phyloP scores from a whole-genome alignment of 1,284 basidiomycete species.

The Kwoniella shivajii region DNA sequence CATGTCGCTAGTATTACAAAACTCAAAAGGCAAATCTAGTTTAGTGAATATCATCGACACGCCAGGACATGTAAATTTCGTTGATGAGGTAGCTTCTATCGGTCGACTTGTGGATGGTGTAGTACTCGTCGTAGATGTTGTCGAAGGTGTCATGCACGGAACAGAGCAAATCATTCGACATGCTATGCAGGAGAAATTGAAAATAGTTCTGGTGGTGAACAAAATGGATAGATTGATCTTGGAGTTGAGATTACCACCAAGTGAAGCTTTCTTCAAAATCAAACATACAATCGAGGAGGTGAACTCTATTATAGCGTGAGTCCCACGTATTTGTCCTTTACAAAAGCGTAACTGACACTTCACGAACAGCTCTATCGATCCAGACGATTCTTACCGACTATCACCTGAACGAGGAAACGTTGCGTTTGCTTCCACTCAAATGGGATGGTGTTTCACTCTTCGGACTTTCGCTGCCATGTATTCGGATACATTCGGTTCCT shows the following conservation, averaged over 20 bases:
- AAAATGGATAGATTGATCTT: constrained; percentile 97
- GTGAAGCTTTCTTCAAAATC: constrained; percentile 98
- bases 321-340: constrained; percentile 9
- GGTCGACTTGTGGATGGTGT: constrained; percentile 92
- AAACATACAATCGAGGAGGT: constrained; percentile 99
- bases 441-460: constrained; percentile 97
- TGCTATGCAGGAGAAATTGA: constrained; percentile 81
- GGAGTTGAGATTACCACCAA: constrained; percentile 91
- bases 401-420: constrained; percentile 97
- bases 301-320: constrained; percentile 87
- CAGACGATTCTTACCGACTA: constrained; percentile 80
- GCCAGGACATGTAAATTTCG: constrained; percentile 96
- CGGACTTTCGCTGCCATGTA: constrained; percentile 96
- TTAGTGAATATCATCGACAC: constrained; percentile 94
- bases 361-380: constrained; percentile 71
- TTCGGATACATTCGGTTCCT: constrained; percentile 71
- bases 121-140: constrained; percentile 89
- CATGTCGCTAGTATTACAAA: constrained; percentile 87
- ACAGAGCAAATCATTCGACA: constrained; percentile 84
- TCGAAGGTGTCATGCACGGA: constrained; percentile 93
- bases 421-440: constrained; percentile 93
- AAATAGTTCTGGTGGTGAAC: constrained; percentile 93
- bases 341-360: neutral
- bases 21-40: constrained; percentile 89
- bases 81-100: constrained; percentile 90